Conservation (phyloP, 129 eudicot genomes). For the Escallonia rubra region DNA sequence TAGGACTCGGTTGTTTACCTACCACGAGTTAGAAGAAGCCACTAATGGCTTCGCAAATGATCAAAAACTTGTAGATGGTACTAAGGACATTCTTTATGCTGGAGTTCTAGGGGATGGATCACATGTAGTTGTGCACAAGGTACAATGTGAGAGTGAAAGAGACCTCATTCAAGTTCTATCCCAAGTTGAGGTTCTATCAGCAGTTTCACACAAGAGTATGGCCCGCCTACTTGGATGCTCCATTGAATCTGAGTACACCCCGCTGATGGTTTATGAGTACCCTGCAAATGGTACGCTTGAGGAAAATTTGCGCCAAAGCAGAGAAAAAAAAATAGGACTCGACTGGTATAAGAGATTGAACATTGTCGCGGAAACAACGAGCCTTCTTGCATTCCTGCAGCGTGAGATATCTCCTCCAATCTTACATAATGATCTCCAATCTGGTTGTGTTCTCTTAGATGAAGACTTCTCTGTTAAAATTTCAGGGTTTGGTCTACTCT, state of each 20-base stretch:
- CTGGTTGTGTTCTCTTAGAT: slow-evolving; percentile 61
- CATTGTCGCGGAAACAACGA: slow-evolving; percentile 54
- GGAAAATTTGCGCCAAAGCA: slow-evolving; percentile 38
- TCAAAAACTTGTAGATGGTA: slow-evolving; percentile 36
- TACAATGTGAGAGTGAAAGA: slow-evolving; percentile 49
- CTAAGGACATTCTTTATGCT: slow-evolving; percentile 35
- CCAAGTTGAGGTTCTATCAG: slow-evolving; percentile 48
- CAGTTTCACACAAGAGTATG: slow-evolving; percentile 56
- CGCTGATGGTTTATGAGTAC: slow-evolving; percentile 61
- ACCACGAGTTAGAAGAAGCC: slow-evolving; percentile 74
- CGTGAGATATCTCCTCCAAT: slow-evolving; percentile 71
- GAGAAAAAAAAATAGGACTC: slow-evolving; percentile 34
- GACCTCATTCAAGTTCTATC: slow-evolving; percentile 56
- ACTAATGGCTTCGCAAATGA: slow-evolving; percentile 59
- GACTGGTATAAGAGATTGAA: slow-evolving; percentile 67
- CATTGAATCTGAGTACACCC: slow-evolving; percentile 58
- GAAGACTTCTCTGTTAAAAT: slow-evolving; percentile 43
- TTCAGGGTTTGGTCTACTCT: slow-evolving; percentile 52
- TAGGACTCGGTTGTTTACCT: slow-evolving; percentile 54
- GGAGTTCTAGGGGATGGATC: slow-evolving; percentile 55
- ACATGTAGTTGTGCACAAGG: slow-evolving; percentile 58
- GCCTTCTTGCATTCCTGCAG: slow-evolving; percentile 64
- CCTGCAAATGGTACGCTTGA: slow-evolving; percentile 69
- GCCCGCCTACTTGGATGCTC: slow-evolving; percentile 85
- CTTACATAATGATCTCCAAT: slow-evolving; percentile 54